These are phyloP conservation scores for Solanum habrochaites DNA, from an alignment of 257 asterid species.

Conservation along the genomic window DNA sequence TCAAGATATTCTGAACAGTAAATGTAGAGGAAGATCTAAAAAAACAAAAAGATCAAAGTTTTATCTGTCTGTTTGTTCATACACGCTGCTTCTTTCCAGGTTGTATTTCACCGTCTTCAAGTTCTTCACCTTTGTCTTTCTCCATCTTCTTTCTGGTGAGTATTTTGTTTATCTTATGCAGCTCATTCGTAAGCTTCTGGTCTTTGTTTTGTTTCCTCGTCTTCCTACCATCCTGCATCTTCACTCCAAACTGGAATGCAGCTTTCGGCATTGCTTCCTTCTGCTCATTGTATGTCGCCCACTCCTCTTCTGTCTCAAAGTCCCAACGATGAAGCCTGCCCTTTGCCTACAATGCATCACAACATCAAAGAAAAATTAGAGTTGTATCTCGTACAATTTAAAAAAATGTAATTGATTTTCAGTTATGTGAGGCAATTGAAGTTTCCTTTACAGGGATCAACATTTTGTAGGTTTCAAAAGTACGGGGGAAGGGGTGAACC, in stretches of 20 bases:
- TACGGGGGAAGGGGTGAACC: neutral
- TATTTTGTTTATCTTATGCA: conserved; percentile 86
- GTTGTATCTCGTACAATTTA: neutral
- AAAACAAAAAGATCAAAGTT: neutral
- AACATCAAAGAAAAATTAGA: neutral
- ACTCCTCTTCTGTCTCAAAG: conserved; percentile 97
- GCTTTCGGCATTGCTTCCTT: conserved; percentile 99
- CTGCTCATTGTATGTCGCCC: conserved; percentile 96
- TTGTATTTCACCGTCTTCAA: conserved; percentile 57
- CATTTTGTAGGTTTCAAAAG: neutral
- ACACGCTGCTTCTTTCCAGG: conserved; percentile 82
- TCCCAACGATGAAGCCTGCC: conserved; percentile 99
- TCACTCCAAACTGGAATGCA: conserved; percentile 98
- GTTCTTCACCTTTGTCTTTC: conserved; percentile 28
- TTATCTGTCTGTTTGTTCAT: neutral
- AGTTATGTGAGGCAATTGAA: neutral
- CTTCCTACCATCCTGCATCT: conserved; percentile 98
- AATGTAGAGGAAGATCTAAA: neutral
- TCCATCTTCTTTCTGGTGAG: conserved; percentile 77
- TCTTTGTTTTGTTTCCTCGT: conserved; percentile 95
- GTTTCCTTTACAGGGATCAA: neutral
- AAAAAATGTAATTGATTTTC: neutral
- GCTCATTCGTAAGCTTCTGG: conserved; percentile 85
- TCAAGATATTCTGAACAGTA: neutral
- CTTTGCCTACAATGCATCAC: conserved; percentile 48